Percentiles rank a stretch among this genome's conserved stretches.
Evolutionary conservation across 257 asterid genomes (phyloP).

Genomic region (Jacaranda mimosifolia): DNA sequence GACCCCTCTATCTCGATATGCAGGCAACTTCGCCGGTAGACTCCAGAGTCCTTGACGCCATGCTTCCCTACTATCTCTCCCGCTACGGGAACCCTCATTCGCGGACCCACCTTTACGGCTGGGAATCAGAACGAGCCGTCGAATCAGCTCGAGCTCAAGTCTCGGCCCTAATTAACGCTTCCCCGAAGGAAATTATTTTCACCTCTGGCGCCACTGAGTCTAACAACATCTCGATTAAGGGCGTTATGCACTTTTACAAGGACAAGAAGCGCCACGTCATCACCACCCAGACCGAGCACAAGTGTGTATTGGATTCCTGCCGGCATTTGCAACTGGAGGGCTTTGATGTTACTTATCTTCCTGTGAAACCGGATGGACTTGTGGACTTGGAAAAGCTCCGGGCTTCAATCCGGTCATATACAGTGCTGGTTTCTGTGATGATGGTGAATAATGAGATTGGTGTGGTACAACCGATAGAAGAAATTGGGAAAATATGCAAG

Average conservation of each 20-base stretch:
- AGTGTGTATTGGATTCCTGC: slow-evolving; percentile 95
- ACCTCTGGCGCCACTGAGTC: slow-evolving; percentile 99
- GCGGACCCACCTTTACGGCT: slow-evolving; percentile 95
- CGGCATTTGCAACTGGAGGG: slow-evolving; percentile 95
- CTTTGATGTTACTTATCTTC: slow-evolving; percentile 86
- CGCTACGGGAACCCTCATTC: slow-evolving; percentile 96
- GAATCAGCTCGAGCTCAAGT: slow-evolving; percentile 74
- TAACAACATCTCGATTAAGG: slow-evolving; percentile 88
- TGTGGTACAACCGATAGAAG: slow-evolving; percentile 90
- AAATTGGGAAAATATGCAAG: slow-evolving; percentile 88
- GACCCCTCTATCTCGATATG: slow-evolving; percentile 96
- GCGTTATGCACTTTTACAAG: slow-evolving; percentile 84
- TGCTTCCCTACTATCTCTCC: slow-evolving; percentile 86
- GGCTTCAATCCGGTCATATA: slow-evolving; percentile 79
- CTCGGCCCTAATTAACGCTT: slow-evolving; percentile 73
- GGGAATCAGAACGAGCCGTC: slow-evolving; percentile 96
- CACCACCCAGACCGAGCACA: slow-evolving; percentile 98
- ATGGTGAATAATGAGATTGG: slow-evolving; percentile 99
- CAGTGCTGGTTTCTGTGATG: slow-evolving; percentile 90
- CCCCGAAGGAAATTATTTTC: slow-evolving; percentile 93
- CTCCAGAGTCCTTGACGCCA: slow-evolving; percentile 90
- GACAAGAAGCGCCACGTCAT: slow-evolving; percentile 96
- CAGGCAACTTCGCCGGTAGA: slow-evolving; percentile 98
- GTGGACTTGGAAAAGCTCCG: slow-evolving; percentile 72
- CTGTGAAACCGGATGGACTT: slow-evolving; percentile 79